A percentile compares a stretch with the other conserved stretches of the same genome.
Conservation (phyloP, 1,284 basidiomycete species). For the Rhizoctonia solani region DNA sequence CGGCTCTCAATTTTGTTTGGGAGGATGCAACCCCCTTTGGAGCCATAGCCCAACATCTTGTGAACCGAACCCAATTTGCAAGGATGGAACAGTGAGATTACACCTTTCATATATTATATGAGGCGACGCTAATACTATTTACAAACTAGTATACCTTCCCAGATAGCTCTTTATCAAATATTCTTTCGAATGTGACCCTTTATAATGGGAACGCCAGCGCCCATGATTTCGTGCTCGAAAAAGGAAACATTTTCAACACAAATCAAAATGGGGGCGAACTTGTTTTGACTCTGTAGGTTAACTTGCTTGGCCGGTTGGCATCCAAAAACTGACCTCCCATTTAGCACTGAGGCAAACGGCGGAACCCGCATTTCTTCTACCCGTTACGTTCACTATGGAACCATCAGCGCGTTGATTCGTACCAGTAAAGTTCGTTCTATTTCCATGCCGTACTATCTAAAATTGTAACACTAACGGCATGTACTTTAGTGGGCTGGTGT, state of each 20-base stretch:
- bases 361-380: conserved; percentile 80
- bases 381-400: conserved; percentile 79
- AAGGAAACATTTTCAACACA: conserved; percentile 65
- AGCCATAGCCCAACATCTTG: conserved; percentile 63
- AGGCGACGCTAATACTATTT: too few relatives aligned
- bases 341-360: conserved; percentile 61
- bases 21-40: conserved; percentile 78
- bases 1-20: conserved; percentile 61
- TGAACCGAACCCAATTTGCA: conserved; percentile 70
- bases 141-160: conserved; percentile 60
- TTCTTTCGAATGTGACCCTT: conserved; percentile 63
- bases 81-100: conserved; percentile 58
- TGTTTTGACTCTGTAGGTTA: conserved; percentile 55
- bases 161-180: conserved; percentile 58
- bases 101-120: too few relatives aligned
- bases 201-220: conserved; percentile 75
- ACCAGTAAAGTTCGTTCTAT: conserved; percentile 39
- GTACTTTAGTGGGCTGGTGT: conserved; percentile 67
- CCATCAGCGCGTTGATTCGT: conserved; percentile 68
- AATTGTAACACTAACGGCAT: conserved; percentile 30
- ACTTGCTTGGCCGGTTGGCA: background rate
- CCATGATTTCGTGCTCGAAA: conserved; percentile 74
- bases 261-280: conserved; percentile 65
- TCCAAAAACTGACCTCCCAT: background rate
- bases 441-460: background rate